phyloP scores from a whole-genome alignment of 768 basidiomycete genomes.

The Galerina sulciceps region DNA sequence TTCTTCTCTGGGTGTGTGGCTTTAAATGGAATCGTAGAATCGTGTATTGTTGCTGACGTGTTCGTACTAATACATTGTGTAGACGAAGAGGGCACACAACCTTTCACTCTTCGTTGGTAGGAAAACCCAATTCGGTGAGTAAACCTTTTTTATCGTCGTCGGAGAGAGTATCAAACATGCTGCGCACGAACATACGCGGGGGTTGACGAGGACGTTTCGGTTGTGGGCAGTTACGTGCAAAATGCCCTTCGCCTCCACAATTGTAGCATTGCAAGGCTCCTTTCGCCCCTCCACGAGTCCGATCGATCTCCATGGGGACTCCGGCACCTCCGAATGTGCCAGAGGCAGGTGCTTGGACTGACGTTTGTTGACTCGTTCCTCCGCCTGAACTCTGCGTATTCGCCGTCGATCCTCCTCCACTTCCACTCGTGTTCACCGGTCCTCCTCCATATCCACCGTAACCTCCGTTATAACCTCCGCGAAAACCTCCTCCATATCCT shows the following conservation, averaged over 20 bases:
- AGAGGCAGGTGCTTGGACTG: neutral
- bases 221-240: constrained; percentile 4
- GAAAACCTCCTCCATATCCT: neutral
- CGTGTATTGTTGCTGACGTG: neutral
- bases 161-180: neutral
- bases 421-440: neutral
- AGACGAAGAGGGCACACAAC: constrained; percentile 5
- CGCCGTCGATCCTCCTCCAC: neutral
- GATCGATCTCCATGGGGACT: constrained; percentile 1
- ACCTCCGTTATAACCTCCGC: neutral
- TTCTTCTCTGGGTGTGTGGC: neutral
- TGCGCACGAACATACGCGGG: neutral
- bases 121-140: neutral
- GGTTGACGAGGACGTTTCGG: neutral
- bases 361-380: neutral
- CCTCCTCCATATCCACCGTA: neutral
- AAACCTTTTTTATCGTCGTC: neutral
- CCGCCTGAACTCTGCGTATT: neutral
- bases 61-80: constrained; percentile 1
- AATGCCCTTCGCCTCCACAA: neutral
- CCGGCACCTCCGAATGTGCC: neutral
- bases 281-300: neutral
- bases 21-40: neutral
- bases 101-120: neutral
- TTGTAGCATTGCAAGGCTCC: neutral